phyloP scores from a whole-genome alignment of 371 early-diverging fungal genomes.

The Actinomortierella wolfii region DNA sequence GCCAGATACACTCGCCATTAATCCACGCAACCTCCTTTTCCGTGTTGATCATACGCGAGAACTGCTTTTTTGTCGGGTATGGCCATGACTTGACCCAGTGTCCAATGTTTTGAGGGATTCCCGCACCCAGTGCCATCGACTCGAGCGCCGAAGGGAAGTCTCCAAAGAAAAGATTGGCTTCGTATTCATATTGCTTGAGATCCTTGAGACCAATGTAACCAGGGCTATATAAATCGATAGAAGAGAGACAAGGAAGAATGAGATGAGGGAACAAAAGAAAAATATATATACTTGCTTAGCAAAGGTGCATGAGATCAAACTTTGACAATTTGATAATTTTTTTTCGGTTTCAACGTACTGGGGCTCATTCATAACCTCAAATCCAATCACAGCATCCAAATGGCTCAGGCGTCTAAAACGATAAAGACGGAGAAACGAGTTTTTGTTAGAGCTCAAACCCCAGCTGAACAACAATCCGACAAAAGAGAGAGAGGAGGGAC shows the following conservation, averaged over 20 bases:
- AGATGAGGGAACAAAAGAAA: too few species aligned
- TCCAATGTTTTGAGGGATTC: conserved; percentile 67
- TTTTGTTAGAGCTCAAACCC: conserved; percentile 43
- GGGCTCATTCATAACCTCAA: conserved; percentile 87
- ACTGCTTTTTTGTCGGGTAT: conserved; percentile 65
- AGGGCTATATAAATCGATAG: conserved; percentile 25
- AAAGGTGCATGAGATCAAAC: too few species aligned
- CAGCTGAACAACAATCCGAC: conserved; percentile 69
- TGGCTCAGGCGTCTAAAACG: conserved; percentile 58
- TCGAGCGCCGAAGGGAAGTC: conserved; percentile 74
- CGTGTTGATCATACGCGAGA: conserved; percentile 60
- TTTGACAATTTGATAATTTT: too few species aligned
- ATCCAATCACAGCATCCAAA: conserved; percentile 71
- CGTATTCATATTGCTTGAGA: conserved; percentile 64
- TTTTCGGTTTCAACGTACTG: conserved; percentile 50
- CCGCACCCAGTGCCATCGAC: conserved; percentile 71
- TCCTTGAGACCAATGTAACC: conserved; percentile 76
- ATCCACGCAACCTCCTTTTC: conserved; percentile 64
- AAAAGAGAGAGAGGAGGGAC: conserved; percentile 52
- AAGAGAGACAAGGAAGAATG: too few species aligned
- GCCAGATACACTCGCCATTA: conserved; percentile 73
- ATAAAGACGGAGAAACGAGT: conserved; percentile 36
- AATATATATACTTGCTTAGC: too few species aligned
- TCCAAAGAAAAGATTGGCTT: conserved; percentile 69
- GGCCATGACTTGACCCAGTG: conserved; percentile 79